Evolutionary conservation across 352 stramenopile genomes (phyloP), one percentile per base, ranked within the genome.

Genomic region (Phytopythium delawarense): DNA sequence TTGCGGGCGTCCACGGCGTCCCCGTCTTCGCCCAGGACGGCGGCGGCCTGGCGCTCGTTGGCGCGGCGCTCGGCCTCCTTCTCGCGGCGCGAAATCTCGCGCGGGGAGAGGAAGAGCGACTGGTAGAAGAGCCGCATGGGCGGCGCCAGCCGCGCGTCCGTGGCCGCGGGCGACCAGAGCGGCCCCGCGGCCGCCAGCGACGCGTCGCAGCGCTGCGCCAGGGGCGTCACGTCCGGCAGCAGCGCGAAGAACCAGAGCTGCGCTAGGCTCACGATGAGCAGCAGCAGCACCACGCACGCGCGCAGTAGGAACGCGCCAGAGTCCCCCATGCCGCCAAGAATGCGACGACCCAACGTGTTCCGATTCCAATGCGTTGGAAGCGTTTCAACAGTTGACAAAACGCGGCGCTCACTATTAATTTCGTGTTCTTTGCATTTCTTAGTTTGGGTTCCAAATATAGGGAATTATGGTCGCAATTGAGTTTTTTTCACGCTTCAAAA

Each of bases 51-150:
- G 35, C 67, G 59, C 8, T 72, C 66, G 40, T 91, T 78, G 9
- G 58, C 56, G 34, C 69, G 52, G 48, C 64, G 63, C 52, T 81
- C 71, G 59, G 78, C 59, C 16, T 78, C 69, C 51, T 81, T 80
- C 55, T 81, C 69, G 15, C 81, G 72, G 16, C 69, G 54, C 18
- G 65, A 69, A 32, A 91, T 74, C 45, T 90, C 81, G 7, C 71
- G 57, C 6, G 84, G 81, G 5, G 82, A 91, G 11, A 91, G 63
- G 60, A 81, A 93, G 8, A 93, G 71, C 67, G 82, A 93, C 61
- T 89, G 80, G 61, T 91, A 93, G 46, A 93, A 73, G 39, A 91
- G 64, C 32, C 76, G 75, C 76, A 93, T 78, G 35, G 84, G 84
- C 54, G 81, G 69, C 51, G 59, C 30, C 34, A 93, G 68, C 70